These are phyloP conservation scores for Botrytis byssoidea DNA, from an alignment of 2,329 filamentous ascomycete species.

Conservation along the genomic window DNA sequence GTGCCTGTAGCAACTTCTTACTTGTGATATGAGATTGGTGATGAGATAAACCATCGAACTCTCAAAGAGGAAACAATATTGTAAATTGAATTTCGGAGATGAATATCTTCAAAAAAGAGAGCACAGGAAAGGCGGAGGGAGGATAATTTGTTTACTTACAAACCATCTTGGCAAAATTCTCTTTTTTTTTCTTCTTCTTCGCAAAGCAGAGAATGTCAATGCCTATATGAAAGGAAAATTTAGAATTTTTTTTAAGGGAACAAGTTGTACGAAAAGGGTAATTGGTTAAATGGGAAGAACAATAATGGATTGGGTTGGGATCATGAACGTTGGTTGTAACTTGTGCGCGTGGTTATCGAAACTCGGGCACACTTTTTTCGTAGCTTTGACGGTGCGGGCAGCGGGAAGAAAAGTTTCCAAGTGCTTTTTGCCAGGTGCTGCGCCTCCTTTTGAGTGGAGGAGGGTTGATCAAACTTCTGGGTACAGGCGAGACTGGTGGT, in stretches of 20 bases:
- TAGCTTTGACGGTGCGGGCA: not conserved
- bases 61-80: not conserved
- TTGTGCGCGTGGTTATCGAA: conserved; percentile 5
- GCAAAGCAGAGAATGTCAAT: not conserved
- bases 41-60: not conserved
- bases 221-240: not conserved
- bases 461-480: not conserved
- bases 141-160: conserved; percentile 26
- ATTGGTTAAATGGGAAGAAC: not conserved
- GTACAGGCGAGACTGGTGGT: not conserved
- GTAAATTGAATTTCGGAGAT: not conserved
- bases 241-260: not conserved
- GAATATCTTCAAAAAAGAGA: not conserved
- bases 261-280: not conserved
- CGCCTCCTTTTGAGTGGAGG: conserved; percentile 19
- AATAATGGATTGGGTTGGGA: not conserved
- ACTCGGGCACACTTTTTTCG: not conserved
- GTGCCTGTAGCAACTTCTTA: not conserved
- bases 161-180: conserved; percentile 26
- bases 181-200: not conserved
- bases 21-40: not conserved
- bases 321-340: conserved; percentile 1
- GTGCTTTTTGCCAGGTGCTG: conserved; percentile 6
- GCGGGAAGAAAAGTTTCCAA: not conserved
- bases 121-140: conserved; percentile 28